Evolutionary conservation across 2,329 filamentous ascomycete species (phyloP), one percentile per base, ranked within the genome.

Genomic region (Verruconis gallopava): DNA sequence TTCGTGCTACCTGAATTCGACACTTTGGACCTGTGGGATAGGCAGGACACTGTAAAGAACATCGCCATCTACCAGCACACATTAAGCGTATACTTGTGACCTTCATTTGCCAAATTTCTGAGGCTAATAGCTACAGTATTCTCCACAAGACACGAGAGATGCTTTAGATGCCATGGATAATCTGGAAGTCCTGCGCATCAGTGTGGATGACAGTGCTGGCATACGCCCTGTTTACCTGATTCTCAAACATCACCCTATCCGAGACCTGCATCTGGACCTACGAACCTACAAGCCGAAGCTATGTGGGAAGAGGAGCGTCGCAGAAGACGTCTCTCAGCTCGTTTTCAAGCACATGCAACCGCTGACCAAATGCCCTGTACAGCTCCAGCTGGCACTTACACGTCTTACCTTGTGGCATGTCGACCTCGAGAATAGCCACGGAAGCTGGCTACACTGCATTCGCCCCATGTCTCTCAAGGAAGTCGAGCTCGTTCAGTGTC

Each of bases 381-480:
- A 30, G 9, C 19, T 13, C 14, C 22, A 30, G 15, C 22, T 40
- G 38, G 5, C 5, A 13, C 28, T 40, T n/a, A 40, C 38, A 14
- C 20, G 32, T 11, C n/a, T 40, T 3, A 17, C 20, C 5, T n/a
- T 40, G 12, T 40, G 38, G 38, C 17, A 40, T 17, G 38, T 40
- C 3, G 22, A 40, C 32, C 38, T 40, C 2, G n/a, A 22, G 3
- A 9, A 9, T 9, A n/a, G 25, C 25, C 9, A 9, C n/a, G 25
- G n/a, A n/a, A 30, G 9, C 6, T 30, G 25, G 25, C 6, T n/a
- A n/a, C 6, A 30, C 6, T 9, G 6, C 25, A 30, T 30, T 30
- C 25, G 25, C 25, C 9, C 25, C 6, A 30, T 30, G 25, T 30
- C 25, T 30, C 25, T 30, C 9, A 30, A 30, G n/a, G 25, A 30